Conservation (phyloP, 768 basidiomycete genomes). For the Gloeostereum incarnatum region DNA sequence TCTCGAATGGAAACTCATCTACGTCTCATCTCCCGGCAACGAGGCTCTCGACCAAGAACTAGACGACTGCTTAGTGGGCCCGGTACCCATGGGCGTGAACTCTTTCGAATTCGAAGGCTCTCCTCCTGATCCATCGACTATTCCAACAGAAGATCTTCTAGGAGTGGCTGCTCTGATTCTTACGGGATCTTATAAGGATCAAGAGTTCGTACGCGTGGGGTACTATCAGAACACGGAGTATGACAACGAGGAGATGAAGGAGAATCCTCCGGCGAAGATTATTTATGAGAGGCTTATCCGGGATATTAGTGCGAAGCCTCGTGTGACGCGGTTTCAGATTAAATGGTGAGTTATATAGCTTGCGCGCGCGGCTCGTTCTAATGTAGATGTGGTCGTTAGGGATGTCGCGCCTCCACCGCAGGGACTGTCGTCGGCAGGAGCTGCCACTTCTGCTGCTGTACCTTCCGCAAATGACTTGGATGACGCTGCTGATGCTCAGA, state of each 20-base stretch:
- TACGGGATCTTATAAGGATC: conserved; percentile 91
- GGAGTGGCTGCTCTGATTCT: conserved; percentile 97
- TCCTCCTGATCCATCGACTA: conserved; percentile 74
- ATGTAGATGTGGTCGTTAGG: conserved; percentile 16
- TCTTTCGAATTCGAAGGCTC: conserved; percentile 93
- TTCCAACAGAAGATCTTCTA: conserved; percentile 84
- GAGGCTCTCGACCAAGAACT: conserved; percentile 94
- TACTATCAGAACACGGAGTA: conserved; percentile 99
- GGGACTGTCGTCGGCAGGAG: conserved; percentile 26
- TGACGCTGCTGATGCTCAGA: conserved; percentile 1
- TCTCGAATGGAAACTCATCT: conserved; percentile 96
- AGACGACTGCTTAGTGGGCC: conserved; percentile 95
- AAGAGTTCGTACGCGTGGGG: conserved; percentile 98
- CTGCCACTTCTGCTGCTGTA: conserved; percentile 43
- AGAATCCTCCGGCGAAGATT: conserved; percentile 57
- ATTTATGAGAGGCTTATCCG: conserved; percentile 74
- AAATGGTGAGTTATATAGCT: conserved; percentile 54
- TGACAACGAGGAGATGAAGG: conserved; percentile 88
- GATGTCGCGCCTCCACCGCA: conserved; percentile 31
- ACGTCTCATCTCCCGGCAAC: conserved; percentile 89
- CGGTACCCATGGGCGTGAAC: conserved; percentile 94
- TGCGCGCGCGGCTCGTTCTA: neutral
- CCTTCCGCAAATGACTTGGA: conserved; percentile 46
- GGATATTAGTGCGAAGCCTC: conserved; percentile 84
- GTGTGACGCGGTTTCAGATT: conserved; percentile 90